These are phyloP conservation scores for Lentinus polychrous DNA, from an alignment of 1,284 basidiomycete species.

Conservation along the genomic window DNA sequence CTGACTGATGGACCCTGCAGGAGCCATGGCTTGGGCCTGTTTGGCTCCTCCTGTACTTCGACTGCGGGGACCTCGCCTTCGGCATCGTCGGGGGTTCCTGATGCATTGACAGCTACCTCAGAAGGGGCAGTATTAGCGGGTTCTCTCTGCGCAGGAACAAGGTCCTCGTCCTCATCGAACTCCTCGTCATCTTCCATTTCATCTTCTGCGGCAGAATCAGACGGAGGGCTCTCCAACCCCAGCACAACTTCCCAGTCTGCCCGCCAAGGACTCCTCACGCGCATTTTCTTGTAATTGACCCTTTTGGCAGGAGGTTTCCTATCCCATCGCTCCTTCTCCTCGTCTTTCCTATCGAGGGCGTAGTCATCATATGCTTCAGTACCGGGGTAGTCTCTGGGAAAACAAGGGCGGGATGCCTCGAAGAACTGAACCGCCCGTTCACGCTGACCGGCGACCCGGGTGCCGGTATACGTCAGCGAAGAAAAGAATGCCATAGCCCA, in stretches of 20 bases:
- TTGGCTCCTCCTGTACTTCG: background rate
- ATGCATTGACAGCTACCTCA: background rate
- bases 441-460: constrained; percentile 74
- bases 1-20: constrained; percentile 47
- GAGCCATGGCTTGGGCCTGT: constrained; percentile 42
- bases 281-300: constrained; percentile 61
- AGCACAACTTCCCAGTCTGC: constrained; percentile 69
- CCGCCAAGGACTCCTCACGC: constrained; percentile 64
- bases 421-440: constrained; percentile 73
- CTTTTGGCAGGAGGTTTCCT: constrained; percentile 82
- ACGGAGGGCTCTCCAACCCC: constrained; percentile 31
- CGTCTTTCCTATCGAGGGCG: constrained; percentile 37
- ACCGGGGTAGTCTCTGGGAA: constrained; percentile 77
- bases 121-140: background rate
- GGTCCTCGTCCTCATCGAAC: constrained; percentile 27
- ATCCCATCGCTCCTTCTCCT: constrained; percentile 63
- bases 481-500: constrained; percentile 86
- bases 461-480: constrained; percentile 75
- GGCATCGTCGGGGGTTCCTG: background rate
- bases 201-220: background rate
- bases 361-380: constrained; percentile 47
- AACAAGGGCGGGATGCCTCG: constrained; percentile 68
- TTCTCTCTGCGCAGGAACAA: constrained; percentile 52
- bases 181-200: constrained; percentile 1
- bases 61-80: background rate